phyloP scores from a whole-genome alignment of 345 rosid genomes.

The Gossypium turneri region DNA sequence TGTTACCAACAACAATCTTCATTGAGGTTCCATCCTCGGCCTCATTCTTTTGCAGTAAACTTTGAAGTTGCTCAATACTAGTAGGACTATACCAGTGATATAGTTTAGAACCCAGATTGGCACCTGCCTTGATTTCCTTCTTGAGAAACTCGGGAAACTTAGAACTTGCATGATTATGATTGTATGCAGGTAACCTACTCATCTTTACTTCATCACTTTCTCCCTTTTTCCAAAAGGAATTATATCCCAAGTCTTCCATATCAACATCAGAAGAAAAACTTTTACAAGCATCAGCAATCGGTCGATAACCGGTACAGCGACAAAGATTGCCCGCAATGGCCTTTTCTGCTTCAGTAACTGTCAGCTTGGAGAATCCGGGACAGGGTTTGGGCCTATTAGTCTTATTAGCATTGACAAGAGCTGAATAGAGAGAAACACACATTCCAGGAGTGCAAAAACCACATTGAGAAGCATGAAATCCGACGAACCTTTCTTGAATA shows the following conservation, averaged over 20 bases:
- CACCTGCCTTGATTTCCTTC: conserved; percentile 26
- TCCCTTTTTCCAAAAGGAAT: conserved; percentile 66
- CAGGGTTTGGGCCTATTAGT: conserved; percentile 34
- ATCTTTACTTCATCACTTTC: conserved; percentile 45
- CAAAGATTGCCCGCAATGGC: conserved; percentile 75
- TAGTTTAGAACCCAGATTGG: conserved; percentile 35
- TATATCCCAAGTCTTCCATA: conserved; percentile 81
- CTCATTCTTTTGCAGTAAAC: conserved; percentile 25
- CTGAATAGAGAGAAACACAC: conserved; percentile 72
- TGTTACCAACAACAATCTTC: conserved; percentile 73
- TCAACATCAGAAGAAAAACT: conserved; percentile 82
- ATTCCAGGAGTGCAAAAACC: conserved; percentile 98
- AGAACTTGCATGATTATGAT: conserved; percentile 21
- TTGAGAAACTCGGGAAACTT: conserved; percentile 72
- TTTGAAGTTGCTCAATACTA: conserved; percentile 43
- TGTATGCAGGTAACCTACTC: conserved; percentile 46
- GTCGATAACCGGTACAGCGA: conserved; percentile 89
- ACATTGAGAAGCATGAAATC: conserved; percentile 91
- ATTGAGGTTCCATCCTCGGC: conserved; percentile 7
- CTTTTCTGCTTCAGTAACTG: conserved; percentile 67
- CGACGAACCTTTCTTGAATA: conserved; percentile 65
- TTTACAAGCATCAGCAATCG: conserved; percentile 84
- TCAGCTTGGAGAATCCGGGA: conserved; percentile 60
- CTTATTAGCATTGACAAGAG: conserved; percentile 66
- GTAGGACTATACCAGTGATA: conserved; percentile 47